phyloP scores from a whole-genome alignment of 345 rosid genomes.

The Anastatica hierochuntica region DNA sequence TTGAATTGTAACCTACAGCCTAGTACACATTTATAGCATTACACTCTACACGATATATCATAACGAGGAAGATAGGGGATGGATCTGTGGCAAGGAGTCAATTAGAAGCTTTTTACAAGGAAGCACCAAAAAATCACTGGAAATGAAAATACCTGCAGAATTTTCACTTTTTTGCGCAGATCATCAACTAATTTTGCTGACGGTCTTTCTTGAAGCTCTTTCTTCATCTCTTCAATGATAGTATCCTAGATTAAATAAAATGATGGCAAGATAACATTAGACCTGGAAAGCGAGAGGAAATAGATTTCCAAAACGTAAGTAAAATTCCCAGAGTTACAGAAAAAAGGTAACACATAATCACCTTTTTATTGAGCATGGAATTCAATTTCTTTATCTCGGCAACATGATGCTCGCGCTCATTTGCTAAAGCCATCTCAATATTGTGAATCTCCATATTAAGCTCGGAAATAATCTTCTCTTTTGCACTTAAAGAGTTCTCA shows the following conservation, averaged over 20 bases:
- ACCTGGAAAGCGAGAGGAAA: background rate
- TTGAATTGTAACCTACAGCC: slow-evolving; percentile 96
- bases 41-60: slow-evolving; percentile 2
- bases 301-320: background rate
- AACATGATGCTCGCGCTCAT: slow-evolving; percentile 77
- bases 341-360: slow-evolving; percentile 15
- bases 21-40: slow-evolving; percentile 20
- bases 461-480: slow-evolving; percentile 92
- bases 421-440: slow-evolving; percentile 62
- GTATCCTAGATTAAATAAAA: slow-evolving; percentile 42
- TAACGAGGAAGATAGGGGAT: background rate
- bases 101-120: background rate
- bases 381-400: slow-evolving; percentile 73
- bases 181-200: slow-evolving; percentile 82
- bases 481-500: slow-evolving; percentile 81
- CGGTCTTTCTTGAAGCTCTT: slow-evolving; percentile 84
- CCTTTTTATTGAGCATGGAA: slow-evolving; percentile 64
- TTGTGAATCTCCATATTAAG: slow-evolving; percentile 87
- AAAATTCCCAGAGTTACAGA: background rate
- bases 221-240: slow-evolving; percentile 72
- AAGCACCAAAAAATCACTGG: background rate
- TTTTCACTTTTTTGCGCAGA: slow-evolving; percentile 90
- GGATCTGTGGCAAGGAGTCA: background rate
- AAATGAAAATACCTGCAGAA: slow-evolving; percentile 61
- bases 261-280: slow-evolving; percentile 1